A percentile compares a stretch with the other conserved stretches of the same genome.
Evolutionary conservation across 305 asterid genomes (phyloP).

Genomic region (Solanum hybrid): DNA sequence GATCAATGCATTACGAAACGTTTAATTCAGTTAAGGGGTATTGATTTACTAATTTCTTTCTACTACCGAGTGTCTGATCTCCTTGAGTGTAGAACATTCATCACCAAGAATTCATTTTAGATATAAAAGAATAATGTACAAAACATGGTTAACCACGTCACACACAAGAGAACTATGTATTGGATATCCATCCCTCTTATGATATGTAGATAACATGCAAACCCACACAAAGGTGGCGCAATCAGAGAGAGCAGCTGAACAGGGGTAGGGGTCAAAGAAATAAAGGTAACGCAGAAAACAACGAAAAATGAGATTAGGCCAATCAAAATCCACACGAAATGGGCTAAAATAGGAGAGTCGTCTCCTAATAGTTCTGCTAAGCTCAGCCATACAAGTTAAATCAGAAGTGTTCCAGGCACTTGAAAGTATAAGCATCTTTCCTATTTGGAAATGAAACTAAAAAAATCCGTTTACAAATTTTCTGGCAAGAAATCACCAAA

Average conservation of each 20-base stretch:
- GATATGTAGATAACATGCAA: not conserved
- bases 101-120: not conserved
- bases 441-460: not conserved
- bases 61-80: not conserved
- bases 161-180: not conserved
- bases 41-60: not conserved
- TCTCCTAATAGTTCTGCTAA: not conserved
- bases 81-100: not conserved
- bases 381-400: slow-evolving; percentile 3
- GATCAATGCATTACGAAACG: not conserved
- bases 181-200: not conserved
- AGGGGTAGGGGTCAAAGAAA: not conserved
- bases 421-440: not conserved
- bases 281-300: not conserved
- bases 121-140: not conserved
- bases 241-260: not conserved
- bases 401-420: not conserved
- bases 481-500: not conserved
- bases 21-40: not conserved
- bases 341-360: not conserved
- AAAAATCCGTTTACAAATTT: not conserved
- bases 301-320: not conserved
- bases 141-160: not conserved
- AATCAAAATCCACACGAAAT: not conserved
- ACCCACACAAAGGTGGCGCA: not conserved